Percentiles rank a stretch among this genome's conserved stretches.
Conservation (phyloP, 495 filamentous ascomycete species). For the Neurospora sp. region DNA sequence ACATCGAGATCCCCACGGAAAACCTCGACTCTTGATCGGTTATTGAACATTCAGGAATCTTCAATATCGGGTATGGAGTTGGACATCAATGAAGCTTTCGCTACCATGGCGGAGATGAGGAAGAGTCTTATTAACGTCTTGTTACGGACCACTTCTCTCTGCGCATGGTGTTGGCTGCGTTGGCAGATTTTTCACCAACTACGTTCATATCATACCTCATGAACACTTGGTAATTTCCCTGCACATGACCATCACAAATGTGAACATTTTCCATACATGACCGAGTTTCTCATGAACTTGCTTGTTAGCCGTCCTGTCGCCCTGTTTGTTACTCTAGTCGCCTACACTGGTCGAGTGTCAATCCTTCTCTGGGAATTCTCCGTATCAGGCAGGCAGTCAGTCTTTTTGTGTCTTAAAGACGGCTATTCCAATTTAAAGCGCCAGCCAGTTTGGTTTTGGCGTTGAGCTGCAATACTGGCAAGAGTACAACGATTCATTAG, state of each 20-base stretch:
- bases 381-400: neutral
- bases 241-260: neutral
- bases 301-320: neutral
- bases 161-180: neutral
- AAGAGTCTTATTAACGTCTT: neutral
- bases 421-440: neutral
- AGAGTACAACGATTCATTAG: neutral
- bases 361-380: neutral
- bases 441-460: neutral
- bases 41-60: neutral
- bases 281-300: neutral
- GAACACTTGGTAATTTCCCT: neutral
- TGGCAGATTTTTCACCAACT: neutral
- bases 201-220: neutral
- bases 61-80: neutral
- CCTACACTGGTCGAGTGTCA: neutral
- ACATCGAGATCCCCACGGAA: neutral
- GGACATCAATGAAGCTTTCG: neutral
- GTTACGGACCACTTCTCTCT: neutral
- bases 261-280: neutral
- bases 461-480: neutral
- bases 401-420: neutral
- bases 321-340: neutral
- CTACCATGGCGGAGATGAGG: neutral
- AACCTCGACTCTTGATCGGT: neutral